These are phyloP conservation scores for Phaeosphaeria sp. DNA, from an alignment of 2,329 filamentous ascomycete genomes.

Conservation along the genomic window DNA sequence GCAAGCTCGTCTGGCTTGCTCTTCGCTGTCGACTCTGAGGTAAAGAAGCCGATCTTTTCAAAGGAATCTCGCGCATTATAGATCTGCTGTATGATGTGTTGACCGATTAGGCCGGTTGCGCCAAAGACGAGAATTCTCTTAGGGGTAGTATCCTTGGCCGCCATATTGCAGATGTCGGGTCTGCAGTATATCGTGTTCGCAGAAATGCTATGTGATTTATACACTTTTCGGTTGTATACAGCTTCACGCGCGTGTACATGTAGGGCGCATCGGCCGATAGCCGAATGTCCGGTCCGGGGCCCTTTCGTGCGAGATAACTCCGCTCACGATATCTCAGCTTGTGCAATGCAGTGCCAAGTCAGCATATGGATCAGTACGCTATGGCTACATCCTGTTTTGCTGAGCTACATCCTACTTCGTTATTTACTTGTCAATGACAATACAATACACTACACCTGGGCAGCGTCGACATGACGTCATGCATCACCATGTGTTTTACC, in stretches of 20 bases:
- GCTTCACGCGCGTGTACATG: no score
- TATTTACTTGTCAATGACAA: background rate
- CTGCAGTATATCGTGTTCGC: background rate
- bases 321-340: background rate
- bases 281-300: background rate
- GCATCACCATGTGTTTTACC: background rate
- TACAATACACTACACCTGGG: no score
- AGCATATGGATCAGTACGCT: background rate
- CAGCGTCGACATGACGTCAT: constrained; percentile 3
- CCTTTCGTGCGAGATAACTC: background rate
- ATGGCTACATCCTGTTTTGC: no score
- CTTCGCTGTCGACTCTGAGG: constrained; percentile 59
- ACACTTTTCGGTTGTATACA: background rate
- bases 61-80: constrained; percentile 55
- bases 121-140: constrained; percentile 61
- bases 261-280: background rate
- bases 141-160: constrained; percentile 11
- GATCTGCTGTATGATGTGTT: constrained; percentile 60
- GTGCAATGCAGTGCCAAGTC: background rate
- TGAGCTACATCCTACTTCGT: background rate
- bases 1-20: constrained; percentile 60
- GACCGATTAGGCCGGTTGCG: constrained; percentile 61
- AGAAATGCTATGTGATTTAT: background rate
- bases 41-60: constrained; percentile 62
- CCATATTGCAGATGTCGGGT: constrained; percentile 6